phyloP scores from a whole-genome alignment of 1,284 basidiomycete genomes.

The Trametes pubescens region DNA sequence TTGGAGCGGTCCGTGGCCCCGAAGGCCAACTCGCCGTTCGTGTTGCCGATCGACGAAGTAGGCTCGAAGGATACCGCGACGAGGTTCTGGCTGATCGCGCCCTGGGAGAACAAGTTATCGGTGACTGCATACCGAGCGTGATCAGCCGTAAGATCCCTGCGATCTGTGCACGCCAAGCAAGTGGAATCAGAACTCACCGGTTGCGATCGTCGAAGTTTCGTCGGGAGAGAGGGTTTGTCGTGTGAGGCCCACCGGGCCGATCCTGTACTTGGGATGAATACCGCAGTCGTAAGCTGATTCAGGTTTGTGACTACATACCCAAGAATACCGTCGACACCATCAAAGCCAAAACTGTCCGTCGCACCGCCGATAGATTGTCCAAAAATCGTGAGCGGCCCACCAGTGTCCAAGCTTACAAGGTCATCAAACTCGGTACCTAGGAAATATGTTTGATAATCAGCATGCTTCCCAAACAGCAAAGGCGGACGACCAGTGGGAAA shows the following conservation, averaged over 20 bases:
- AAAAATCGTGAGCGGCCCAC: conserved; percentile 43
- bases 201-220: conserved; percentile 31
- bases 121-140: conserved; percentile 36
- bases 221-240: conserved; percentile 39
- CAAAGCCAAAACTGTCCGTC: conserved; percentile 46
- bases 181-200: conserved; percentile 27
- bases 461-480: no score
- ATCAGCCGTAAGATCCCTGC: background rate
- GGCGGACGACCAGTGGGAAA: background rate
- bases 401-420: conserved; percentile 44
- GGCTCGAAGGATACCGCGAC: conserved; percentile 62
- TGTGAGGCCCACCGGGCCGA: conserved; percentile 60
- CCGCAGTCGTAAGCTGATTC: background rate
- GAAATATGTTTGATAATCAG: background rate
- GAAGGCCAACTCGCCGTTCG: conserved; percentile 57
- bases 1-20: conserved; percentile 56
- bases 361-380: conserved; percentile 70
- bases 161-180: no score
- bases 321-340: conserved; percentile 60
- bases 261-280: conserved; percentile 37
- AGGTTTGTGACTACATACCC: conserved; percentile 49
- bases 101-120: conserved; percentile 48
- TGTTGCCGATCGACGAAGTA: conserved; percentile 41
- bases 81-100: conserved; percentile 49
- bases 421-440: conserved; percentile 55